phyloP scores from a whole-genome alignment of 1,139 yeast genomes.

The Candida sp. region DNA sequence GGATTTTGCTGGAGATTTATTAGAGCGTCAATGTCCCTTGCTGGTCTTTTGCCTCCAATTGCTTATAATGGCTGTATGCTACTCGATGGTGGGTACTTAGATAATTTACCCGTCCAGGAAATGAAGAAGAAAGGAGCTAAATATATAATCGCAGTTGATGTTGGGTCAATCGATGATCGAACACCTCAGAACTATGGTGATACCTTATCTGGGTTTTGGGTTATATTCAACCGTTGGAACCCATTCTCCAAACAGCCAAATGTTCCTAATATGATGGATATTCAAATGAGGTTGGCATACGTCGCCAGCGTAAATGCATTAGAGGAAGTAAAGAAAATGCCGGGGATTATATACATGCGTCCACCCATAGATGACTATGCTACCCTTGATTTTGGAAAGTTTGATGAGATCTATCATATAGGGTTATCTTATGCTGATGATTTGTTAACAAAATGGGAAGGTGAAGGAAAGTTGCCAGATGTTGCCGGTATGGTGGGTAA shows the following conservation, averaged over 20 bases:
- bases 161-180: slow-evolving; percentile 90
- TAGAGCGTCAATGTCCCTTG: slow-evolving; percentile 95
- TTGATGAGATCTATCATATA: slow-evolving; percentile 82
- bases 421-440: slow-evolving; percentile 75
- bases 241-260: slow-evolving; percentile 86
- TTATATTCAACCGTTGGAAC: slow-evolving; percentile 80
- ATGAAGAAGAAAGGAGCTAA: slow-evolving; percentile 90
- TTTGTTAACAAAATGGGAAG: slow-evolving; percentile 51
- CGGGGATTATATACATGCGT: slow-evolving; percentile 85
- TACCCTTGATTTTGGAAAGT: slow-evolving; percentile 87
- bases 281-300: slow-evolving; percentile 89
- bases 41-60: slow-evolving; percentile 90
- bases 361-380: slow-evolving; percentile 95
- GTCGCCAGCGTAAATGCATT: slow-evolving; percentile 94
- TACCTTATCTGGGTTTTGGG: slow-evolving; percentile 92
- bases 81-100: slow-evolving; percentile 94
- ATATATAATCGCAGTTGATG: slow-evolving; percentile 92
- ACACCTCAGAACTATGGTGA: slow-evolving; percentile 94
- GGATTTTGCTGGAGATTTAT: slow-evolving; percentile 97
- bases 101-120: slow-evolving; percentile 87
- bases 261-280: slow-evolving; percentile 93
- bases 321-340: slow-evolving; percentile 78
- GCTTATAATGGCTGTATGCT: slow-evolving; percentile 90
- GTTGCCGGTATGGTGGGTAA: slow-evolving; percentile 53
- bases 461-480: slow-evolving; percentile 52